Evolutionary conservation across 2,329 filamentous ascomycete species (phyloP).

Genomic region (Plenodomus tracheiphilus): DNA sequence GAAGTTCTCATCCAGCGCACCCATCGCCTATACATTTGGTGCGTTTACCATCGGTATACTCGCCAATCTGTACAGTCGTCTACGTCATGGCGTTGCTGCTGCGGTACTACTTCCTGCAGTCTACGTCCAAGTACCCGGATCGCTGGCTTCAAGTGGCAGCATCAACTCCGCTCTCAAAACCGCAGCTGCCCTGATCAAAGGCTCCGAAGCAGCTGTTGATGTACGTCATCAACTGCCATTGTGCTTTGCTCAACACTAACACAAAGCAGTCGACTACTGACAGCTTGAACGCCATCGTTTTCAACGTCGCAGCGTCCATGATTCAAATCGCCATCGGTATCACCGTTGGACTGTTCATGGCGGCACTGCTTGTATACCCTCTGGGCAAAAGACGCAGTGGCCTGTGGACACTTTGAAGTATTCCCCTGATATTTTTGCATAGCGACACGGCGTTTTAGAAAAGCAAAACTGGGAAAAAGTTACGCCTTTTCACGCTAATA

Average conservation of each 20-base stretch:
- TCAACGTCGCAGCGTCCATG: slow-evolving; percentile 53
- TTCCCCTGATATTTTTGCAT: slow-evolving; percentile 18
- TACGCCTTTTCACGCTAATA: slow-evolving; percentile 18
- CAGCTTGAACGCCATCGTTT: slow-evolving; percentile 31
- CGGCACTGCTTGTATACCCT: slow-evolving; percentile 54
- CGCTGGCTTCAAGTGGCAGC: slow-evolving; percentile 34
- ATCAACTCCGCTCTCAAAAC: slow-evolving; percentile 34
- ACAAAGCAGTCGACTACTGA: slow-evolving; percentile 19
- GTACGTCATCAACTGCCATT: slow-evolving; percentile 15
- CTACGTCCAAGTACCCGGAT: slow-evolving; percentile 40
- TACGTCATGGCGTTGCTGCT: slow-evolving; percentile 56
- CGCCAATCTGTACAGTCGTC: slow-evolving; percentile 75
- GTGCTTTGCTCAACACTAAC: slow-evolving; percentile 2
- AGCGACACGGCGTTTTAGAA: slow-evolving; percentile 21
- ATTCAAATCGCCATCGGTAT: slow-evolving; percentile 57
- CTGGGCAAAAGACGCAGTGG: slow-evolving; percentile 52
- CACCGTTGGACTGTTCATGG: slow-evolving; percentile 55
- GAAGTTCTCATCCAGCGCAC: slow-evolving; percentile 68
- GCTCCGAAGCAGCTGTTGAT: slow-evolving; percentile 13
- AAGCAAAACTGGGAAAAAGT: slow-evolving; percentile 12
- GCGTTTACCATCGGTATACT: slow-evolving; percentile 75
- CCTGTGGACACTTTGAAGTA: slow-evolving; percentile 38
- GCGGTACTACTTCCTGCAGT: slow-evolving; percentile 37
- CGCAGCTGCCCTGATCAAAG: slow-evolving; percentile 32
- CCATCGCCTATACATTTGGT: slow-evolving; percentile 75